A percentile compares a stretch with the other conserved stretches of the same genome.
These are phyloP conservation scores for Yarrowia deformans DNA, from an alignment of 805 yeast species.

Conservation along the genomic window DNA sequence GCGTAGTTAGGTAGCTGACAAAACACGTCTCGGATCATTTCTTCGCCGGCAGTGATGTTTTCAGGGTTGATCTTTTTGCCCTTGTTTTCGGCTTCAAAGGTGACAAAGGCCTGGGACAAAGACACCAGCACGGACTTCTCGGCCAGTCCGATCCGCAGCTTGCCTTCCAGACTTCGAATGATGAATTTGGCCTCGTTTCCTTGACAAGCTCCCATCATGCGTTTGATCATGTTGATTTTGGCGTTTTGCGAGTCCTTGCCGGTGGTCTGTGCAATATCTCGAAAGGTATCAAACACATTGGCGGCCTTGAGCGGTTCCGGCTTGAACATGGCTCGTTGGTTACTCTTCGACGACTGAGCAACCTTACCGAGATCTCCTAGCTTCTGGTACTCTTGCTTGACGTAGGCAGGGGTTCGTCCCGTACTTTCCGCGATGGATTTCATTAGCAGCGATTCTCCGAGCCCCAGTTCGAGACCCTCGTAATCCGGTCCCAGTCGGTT, in stretches of 20 bases:
- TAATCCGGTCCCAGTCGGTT: conserved; percentile 95
- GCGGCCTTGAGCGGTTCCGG: conserved; percentile 80
- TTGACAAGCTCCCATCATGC: conserved; percentile 83
- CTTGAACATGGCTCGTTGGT: conserved; percentile 92
- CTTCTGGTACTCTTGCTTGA: conserved; percentile 76
- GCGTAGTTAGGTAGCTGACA: conserved; percentile 92
- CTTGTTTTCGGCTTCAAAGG: conserved; percentile 58
- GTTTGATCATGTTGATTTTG: conserved; percentile 80
- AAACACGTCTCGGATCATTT: conserved; percentile 80
- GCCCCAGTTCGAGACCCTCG: conserved; percentile 90
- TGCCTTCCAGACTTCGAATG: conserved; percentile 90
- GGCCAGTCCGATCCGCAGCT: conserved; percentile 89
- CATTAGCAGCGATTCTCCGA: conserved; percentile 87
- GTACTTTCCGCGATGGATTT: conserved; percentile 91
- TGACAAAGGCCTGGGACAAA: conserved; percentile 80
- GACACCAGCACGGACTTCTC: conserved; percentile 89
- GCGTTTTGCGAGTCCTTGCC: conserved; percentile 83
- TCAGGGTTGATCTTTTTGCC: conserved; percentile 53
- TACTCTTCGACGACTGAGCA: conserved; percentile 81
- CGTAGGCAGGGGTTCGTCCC: conserved; percentile 75
- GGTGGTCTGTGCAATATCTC: conserved; percentile 74
- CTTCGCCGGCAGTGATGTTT: conserved; percentile 70
- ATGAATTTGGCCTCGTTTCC: conserved; percentile 89
- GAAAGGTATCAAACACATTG: conserved; percentile 74
- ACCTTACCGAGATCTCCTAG: conserved; percentile 91